A percentile compares a stretch with the other conserved stretches of the same genome.
Evolutionary conservation across 805 yeast genomes (phyloP).

Genomic region (Starmerella ratchasimensis): DNA sequence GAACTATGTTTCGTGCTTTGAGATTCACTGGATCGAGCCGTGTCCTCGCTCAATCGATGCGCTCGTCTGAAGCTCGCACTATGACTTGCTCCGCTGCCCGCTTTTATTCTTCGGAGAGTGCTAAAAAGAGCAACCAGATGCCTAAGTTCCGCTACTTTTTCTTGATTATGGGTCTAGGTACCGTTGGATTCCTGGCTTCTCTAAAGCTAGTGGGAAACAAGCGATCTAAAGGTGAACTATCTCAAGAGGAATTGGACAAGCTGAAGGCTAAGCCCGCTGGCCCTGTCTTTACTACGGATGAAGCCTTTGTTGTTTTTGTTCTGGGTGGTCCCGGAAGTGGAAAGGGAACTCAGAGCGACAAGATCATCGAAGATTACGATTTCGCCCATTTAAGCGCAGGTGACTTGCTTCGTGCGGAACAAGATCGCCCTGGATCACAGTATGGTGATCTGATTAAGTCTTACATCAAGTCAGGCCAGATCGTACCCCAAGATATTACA

Average conservation of each 20-base stretch:
- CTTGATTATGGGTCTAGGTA: slow-evolving; percentile 24
- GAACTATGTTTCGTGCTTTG: neutral
- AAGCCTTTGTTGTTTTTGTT: slow-evolving; percentile 73
- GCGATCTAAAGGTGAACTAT: slow-evolving; percentile 22
- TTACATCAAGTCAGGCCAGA: slow-evolving; percentile 72
- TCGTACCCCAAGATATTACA: slow-evolving; percentile 89
- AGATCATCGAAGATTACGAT: slow-evolving; percentile 61
- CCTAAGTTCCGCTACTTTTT: slow-evolving; percentile 26
- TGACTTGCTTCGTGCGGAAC: slow-evolving; percentile 86
- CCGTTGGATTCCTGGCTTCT: slow-evolving; percentile 25
- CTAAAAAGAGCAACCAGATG: slow-evolving; percentile 11
- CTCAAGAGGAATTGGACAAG: slow-evolving; percentile 27
- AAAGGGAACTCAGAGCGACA: slow-evolving; percentile 91
- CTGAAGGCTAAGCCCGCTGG: slow-evolving; percentile 25
- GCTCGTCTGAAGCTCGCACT: neutral
- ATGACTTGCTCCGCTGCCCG: neutral
- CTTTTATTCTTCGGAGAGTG: neutral
- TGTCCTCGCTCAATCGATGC: neutral
- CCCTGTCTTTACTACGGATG: slow-evolving; percentile 44
- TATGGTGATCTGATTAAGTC: slow-evolving; percentile 75
- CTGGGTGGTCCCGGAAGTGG: slow-evolving; percentile 98
- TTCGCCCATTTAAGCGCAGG: slow-evolving; percentile 94
- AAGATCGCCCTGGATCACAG: slow-evolving; percentile 63
- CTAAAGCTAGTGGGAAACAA: slow-evolving; percentile 19
- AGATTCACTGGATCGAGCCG: neutral